Base-by-base conservation (phyloP, 371 early-diverging fungal species). In the Mucor racemosus region DNA sequence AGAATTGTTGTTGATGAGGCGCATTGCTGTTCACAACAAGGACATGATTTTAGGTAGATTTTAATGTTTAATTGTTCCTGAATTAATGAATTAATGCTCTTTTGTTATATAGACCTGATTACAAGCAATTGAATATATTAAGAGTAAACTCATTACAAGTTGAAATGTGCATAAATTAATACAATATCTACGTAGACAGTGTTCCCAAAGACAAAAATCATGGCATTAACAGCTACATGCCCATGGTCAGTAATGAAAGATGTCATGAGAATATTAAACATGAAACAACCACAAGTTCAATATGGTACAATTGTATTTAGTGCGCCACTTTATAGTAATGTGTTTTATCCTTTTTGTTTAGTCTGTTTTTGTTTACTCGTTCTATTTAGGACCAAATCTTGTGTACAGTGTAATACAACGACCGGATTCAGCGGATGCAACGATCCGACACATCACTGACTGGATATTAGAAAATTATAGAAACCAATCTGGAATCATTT, bases 151-250 rank as follows among this genome's bases (percentile, higher is more conserved):
- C 31, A 48, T 10, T 8, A 10, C 7, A 14, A 35, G 35, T 10
- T 10, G 17, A 17, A 36, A 7, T 15, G 14, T 31, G 17, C 15
- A 13, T 33, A 33, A 4, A 54, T 31, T 54, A 26, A 54, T 26
- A 26, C 33, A 19, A 33, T 31, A 54, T 42, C n/a, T 21, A 48
- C 21, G 50, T 67, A 83, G 77, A 82, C 74, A 38, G 59, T 86
- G 17, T 92, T 91, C 64, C 88, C 88, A 7, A 79, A 84, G 5
- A 86, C 90, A 0, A 93, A 93, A 2, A 88, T 97, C 62, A 91
- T 95, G 80, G 96, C 95, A 8, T 77, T 97, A 31, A 95, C 96
- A 17, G 97, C 96, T 0, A 97, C 96, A 4, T 94, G 95, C 34
- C 91, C 95, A 14, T 84, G 86, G 65, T 80, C 80, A 34, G 87